phyloP scores from a whole-genome alignment of 140 eudicot genomes.

The Flaveria floridana region DNA sequence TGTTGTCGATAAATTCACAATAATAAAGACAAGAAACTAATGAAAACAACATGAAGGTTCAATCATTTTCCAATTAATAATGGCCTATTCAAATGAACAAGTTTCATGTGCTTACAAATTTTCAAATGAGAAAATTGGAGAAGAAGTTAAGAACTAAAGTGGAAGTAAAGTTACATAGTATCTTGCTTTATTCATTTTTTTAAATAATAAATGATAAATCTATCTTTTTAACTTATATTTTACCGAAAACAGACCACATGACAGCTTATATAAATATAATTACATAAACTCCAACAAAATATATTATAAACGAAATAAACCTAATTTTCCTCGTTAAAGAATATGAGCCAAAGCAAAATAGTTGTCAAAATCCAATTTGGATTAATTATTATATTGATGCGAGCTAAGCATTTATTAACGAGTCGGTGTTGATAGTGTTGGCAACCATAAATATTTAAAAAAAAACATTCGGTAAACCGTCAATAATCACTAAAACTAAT shows the following conservation, averaged over 20 bases:
- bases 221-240: background rate
- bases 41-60: too few species aligned
- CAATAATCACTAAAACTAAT: background rate
- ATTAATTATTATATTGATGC: background rate
- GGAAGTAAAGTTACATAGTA: background rate
- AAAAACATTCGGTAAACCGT: background rate
- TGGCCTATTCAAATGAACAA: too few species aligned
- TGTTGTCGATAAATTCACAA: too few species aligned
- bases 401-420: conserved; percentile 3
- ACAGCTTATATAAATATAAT: background rate
- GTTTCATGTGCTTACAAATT: background rate
- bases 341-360: background rate
- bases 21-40: too few species aligned
- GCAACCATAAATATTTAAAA: background rate
- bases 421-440: background rate
- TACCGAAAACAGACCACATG: background rate
- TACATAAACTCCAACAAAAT: background rate
- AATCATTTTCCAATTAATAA: too few species aligned
- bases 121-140: background rate
- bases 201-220: background rate
- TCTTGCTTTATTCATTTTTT: background rate
- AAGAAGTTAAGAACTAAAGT: background rate
- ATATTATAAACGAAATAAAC: background rate
- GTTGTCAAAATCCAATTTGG: background rate
- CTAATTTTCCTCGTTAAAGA: background rate